Evolutionary conservation across 2,329 filamentous ascomycete genomes (phyloP).

Genomic region (Sphaerulina populicola): DNA sequence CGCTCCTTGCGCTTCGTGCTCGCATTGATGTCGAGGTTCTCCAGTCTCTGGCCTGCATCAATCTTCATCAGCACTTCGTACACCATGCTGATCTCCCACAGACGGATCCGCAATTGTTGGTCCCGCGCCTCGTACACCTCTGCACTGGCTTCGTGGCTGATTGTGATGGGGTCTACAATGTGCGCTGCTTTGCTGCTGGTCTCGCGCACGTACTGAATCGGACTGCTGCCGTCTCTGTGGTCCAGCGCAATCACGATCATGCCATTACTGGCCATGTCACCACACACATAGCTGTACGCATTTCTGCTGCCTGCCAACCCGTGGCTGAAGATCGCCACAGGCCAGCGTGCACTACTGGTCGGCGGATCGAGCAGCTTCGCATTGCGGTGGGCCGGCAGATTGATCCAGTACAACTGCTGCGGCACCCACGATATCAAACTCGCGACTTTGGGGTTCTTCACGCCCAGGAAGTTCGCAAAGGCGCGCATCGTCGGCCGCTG

Average conservation of each 20-base stretch:
- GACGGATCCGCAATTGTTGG: constrained; percentile 61
- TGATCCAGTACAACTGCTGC: constrained; percentile 62
- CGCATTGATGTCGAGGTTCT: constrained; percentile 41
- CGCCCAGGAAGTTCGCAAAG: constrained; percentile 68
- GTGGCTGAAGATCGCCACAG: constrained; percentile 78
- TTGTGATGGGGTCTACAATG: constrained; percentile 39
- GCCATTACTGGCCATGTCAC: constrained; percentile 71
- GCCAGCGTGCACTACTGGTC: constrained; percentile 54
- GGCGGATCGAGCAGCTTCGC: constrained; percentile 51
- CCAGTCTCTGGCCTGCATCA: constrained; percentile 47
- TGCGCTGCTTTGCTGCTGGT: constrained; percentile 40
- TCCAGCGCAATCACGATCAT: constrained; percentile 73
- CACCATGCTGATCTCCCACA: constrained; percentile 69
- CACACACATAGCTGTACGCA: constrained; percentile 74
- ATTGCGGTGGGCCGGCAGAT: constrained; percentile 65
- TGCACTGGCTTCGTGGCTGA: constrained; percentile 52
- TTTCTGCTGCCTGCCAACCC: constrained; percentile 74
- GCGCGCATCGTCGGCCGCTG: constrained; percentile 66
- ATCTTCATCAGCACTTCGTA: constrained; percentile 61
- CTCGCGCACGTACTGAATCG: constrained; percentile 62
- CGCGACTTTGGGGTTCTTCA: constrained; percentile 36
- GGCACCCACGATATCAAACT: constrained; percentile 38
- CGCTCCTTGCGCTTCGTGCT: constrained; percentile 32
- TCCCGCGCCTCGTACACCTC: constrained; percentile 61
- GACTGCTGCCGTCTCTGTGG: constrained; percentile 72